phyloP scores from a whole-genome alignment of 495 filamentous ascomycete species.

The Rhizodiscina lignyota region DNA sequence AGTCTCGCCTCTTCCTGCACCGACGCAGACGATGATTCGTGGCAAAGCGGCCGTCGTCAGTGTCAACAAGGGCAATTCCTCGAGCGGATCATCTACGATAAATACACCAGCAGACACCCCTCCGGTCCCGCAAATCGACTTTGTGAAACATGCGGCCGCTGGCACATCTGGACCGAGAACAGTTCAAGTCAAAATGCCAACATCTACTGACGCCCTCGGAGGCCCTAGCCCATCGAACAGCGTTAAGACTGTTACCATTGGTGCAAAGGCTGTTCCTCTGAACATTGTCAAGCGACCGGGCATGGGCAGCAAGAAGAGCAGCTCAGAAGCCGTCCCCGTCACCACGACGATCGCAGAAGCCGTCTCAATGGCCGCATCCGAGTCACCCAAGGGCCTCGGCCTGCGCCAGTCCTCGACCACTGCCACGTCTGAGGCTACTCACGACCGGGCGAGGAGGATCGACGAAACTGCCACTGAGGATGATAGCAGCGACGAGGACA shows the following conservation, averaged over 20 bases:
- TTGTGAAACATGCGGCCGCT: conserved; percentile 8
- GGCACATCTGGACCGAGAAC: neutral
- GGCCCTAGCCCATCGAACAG: neutral
- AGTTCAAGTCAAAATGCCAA: neutral
- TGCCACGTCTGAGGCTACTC: conserved; percentile 7
- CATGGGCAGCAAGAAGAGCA: conserved; percentile 2
- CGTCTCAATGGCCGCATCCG: conserved; percentile 3
- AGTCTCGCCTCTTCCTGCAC: conserved; percentile 62
- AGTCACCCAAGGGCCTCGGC: conserved; percentile 9
- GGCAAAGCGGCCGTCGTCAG: conserved; percentile 82
- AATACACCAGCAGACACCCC: conserved; percentile 8
- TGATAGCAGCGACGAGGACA: conserved; percentile 5
- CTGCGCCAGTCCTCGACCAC: conserved; percentile 10
- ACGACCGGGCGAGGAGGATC: conserved; percentile 11
- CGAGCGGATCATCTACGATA: conserved; percentile 13
- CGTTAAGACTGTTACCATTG: neutral
- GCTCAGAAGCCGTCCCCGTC: conserved; percentile 9
- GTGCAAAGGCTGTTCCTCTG: neutral
- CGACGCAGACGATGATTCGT: conserved; percentile 69
- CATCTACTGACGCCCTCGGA: neutral
- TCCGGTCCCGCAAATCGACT: conserved; percentile 14
- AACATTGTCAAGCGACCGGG: conserved; percentile 4
- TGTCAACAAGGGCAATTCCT: conserved; percentile 42
- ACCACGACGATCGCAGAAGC: conserved; percentile 9
- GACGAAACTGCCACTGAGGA: conserved; percentile 5